Evolutionary conservation across 768 basidiomycete species (phyloP).

Genomic region (Russula brevipes): DNA sequence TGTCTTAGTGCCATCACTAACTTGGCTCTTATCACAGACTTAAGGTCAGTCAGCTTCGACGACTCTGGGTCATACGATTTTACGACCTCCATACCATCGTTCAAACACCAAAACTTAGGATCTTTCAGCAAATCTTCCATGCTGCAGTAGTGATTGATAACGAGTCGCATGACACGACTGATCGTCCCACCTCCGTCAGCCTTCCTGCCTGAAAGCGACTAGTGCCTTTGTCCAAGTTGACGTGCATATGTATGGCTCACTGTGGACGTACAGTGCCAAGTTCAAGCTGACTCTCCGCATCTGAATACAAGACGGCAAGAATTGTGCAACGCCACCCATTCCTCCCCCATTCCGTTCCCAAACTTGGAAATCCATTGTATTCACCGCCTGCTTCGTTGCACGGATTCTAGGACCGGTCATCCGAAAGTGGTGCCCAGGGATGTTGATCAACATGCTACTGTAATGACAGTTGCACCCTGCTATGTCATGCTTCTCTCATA

Average conservation of each 20-base stretch:
- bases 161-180: not conserved
- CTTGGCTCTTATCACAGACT: too few relatives aligned
- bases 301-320: not conserved
- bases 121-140: not conserved
- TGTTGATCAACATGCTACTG: too few relatives aligned
- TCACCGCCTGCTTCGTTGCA: too few relatives aligned
- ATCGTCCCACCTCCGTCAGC: not conserved
- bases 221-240: not conserved
- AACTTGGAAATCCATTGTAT: not conserved
- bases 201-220: slow-evolving; percentile 2
- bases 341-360: not conserved
- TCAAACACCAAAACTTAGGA: not conserved
- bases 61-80: not conserved
- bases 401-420: not conserved
- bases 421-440: not conserved
- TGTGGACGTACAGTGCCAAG: not conserved
- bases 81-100: not conserved
- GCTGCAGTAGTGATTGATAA: not conserved
- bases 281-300: not conserved
- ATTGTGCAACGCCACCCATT: not conserved
- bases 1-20: too few relatives aligned
- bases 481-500: too few relatives aligned
- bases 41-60: too few relatives aligned
- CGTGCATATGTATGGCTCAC: not conserved
- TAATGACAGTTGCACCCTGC: too few relatives aligned